These are phyloP conservation scores for Diutina sp. DNA, from an alignment of 1,139 yeast species.

Conservation along the genomic window DNA sequence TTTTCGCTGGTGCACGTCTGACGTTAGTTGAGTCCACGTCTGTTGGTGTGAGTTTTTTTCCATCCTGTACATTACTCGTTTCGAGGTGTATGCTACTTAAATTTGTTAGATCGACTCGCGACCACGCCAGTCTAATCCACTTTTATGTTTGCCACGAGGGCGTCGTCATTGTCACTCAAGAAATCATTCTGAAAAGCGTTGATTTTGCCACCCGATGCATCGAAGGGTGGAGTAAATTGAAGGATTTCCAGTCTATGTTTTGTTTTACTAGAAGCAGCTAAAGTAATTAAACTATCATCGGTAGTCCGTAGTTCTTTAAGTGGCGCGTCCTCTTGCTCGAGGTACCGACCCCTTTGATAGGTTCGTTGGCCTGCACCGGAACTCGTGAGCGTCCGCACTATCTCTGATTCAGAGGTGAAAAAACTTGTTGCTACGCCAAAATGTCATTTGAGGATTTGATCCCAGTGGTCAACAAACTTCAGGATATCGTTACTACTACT, in stretches of 20 bases:
- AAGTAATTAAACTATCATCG: too few species aligned
- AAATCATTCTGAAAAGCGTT: not conserved
- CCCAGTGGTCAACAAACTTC: slow-evolving; percentile 11
- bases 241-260: too few species aligned
- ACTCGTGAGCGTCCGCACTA: not conserved
- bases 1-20: not conserved
- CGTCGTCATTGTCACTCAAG: not conserved
- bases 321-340: not conserved
- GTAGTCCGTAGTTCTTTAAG: not conserved
- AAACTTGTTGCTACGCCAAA: not conserved
- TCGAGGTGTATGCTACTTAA: not conserved
- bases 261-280: too few species aligned
- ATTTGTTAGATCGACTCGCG: not conserved
- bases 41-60: not conserved
- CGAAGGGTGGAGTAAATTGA: too few species aligned
- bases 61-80: not conserved
- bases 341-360: not conserved
- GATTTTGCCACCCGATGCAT: too few species aligned
- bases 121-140: too few species aligned
- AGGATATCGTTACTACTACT: slow-evolving; percentile 10
- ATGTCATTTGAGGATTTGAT: slow-evolving; percentile 10
- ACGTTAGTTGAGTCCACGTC: not conserved
- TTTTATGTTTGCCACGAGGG: not conserved
- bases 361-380: not conserved
- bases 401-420: not conserved